These are phyloP conservation scores for Exutisphaerella laricina DNA, from an alignment of 2,329 filamentous ascomycete species.

Conservation along the genomic window DNA sequence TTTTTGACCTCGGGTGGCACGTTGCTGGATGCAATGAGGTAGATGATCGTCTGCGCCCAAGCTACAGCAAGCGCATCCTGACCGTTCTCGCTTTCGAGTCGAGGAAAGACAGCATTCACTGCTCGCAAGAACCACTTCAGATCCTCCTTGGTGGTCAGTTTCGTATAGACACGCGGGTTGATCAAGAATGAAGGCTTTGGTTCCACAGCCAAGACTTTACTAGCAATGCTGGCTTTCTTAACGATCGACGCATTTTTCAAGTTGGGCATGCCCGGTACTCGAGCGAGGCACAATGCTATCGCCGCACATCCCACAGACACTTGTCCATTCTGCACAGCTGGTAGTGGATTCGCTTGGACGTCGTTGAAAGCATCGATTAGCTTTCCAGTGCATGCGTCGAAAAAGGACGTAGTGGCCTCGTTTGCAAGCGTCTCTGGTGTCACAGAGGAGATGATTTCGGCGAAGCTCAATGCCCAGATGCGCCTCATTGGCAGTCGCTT, in stretches of 20 bases:
- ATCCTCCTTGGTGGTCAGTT: conserved; percentile 69
- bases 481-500: conserved; percentile 75
- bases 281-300: conserved; percentile 55
- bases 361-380: conserved; percentile 71
- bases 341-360: conserved; percentile 67
- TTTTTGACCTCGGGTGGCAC: conserved; percentile 60
- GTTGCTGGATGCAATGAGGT: conserved; percentile 60
- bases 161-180: conserved; percentile 78
- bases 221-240: conserved; percentile 58
- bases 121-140: conserved; percentile 70
- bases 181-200: conserved; percentile 84
- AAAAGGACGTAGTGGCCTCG: conserved; percentile 43
- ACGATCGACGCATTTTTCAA: conserved; percentile 53
- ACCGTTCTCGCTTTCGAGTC: conserved; percentile 33
- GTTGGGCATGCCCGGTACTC: conserved; percentile 47
- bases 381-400: conserved; percentile 48
- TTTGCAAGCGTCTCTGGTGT: conserved; percentile 45
- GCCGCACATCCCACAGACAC: conserved; percentile 73
- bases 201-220: conserved; percentile 62
- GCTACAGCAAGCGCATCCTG: conserved; percentile 28
- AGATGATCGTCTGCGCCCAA: conserved; percentile 86
- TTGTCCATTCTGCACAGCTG: conserved; percentile 76
- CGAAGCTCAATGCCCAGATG: conserved; percentile 71
- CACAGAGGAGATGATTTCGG: conserved; percentile 61
- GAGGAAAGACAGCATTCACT: conserved; percentile 54